A percentile compares a stretch with the other conserved stretches of the same genome.
phyloP scores from a whole-genome alignment of 2,329 filamentous ascomycete genomes.

The Talaromyces sp. region DNA sequence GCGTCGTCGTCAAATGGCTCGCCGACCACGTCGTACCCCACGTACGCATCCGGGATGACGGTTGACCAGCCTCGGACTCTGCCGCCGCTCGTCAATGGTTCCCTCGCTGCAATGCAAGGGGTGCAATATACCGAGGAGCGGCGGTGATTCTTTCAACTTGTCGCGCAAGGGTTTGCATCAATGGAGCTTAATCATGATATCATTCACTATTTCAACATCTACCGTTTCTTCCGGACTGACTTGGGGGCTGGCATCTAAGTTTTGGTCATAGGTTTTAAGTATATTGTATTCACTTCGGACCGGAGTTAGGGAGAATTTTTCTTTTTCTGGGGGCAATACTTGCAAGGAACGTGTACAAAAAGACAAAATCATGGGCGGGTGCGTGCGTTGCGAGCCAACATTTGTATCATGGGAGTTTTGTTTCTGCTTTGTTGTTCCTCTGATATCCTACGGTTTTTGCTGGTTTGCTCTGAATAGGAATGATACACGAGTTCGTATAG shows the following conservation, averaged over 20 bases:
- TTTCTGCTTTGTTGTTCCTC: neutral
- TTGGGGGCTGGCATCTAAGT: neutral
- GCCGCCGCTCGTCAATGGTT: constrained; percentile 46
- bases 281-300: constrained; percentile 3
- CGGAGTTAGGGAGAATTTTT: constrained; percentile 15
- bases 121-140: constrained; percentile 50
- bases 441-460: constrained; percentile 1
- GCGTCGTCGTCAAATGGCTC: constrained; percentile 31
- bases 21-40: constrained; percentile 28
- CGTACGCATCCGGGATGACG: constrained; percentile 29
- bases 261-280: neutral
- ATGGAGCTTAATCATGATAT: neutral
- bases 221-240: constrained; percentile 11
- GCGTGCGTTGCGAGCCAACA: neutral
- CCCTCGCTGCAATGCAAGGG: constrained; percentile 47
- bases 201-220: neutral
- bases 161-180: neutral
- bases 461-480: neutral
- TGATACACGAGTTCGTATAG: neutral
- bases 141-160: constrained; percentile 28
- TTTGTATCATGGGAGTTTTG: constrained; percentile 15
- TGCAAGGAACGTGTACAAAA: constrained; percentile 19
- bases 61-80: constrained; percentile 46
- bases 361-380: constrained; percentile 18
- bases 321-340: neutral